A percentile compares a stretch with the other conserved stretches of the same genome.
Evolutionary conservation across 2,329 filamentous ascomycete species (phyloP).

Genomic region (Geosmithia flava): DNA sequence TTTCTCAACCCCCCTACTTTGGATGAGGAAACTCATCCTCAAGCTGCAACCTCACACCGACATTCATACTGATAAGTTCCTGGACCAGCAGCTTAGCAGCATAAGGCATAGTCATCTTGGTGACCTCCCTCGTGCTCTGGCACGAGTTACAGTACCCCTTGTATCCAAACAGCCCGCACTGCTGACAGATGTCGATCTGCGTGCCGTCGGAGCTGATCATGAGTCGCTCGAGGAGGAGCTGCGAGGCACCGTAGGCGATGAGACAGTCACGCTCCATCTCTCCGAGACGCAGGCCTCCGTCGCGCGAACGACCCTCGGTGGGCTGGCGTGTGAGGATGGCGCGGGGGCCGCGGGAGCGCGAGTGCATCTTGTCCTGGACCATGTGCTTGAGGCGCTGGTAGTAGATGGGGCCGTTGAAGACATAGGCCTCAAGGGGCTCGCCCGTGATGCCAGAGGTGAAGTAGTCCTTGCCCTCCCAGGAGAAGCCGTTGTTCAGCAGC

Average conservation of each 20-base stretch:
- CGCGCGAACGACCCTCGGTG: conserved; percentile 85
- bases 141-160: conserved; percentile 91
- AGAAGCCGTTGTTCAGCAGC: conserved; percentile 81
- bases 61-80: conserved; percentile 96
- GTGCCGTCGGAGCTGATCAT: conserved; percentile 93
- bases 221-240: conserved; percentile 80
- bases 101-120: conserved; percentile 94
- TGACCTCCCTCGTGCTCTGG: conserved; percentile 70
- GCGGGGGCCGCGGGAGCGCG: conserved; percentile 75
- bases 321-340: conserved; percentile 91
- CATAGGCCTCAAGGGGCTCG: conserved; percentile 85
- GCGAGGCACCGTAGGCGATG: conserved; percentile 91
- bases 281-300: conserved; percentile 83
- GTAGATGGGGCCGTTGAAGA: conserved; percentile 98
- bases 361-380: conserved; percentile 99
- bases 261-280: conserved; percentile 99
- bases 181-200: conserved; percentile 85
- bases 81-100: conserved; percentile 93
- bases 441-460: conserved; percentile 92
- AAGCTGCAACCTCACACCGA: conserved; percentile 81
- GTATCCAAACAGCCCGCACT: conserved; percentile 91
- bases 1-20: conserved; percentile 4
- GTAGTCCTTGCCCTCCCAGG: conserved; percentile 94
- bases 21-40: conserved; percentile 84
- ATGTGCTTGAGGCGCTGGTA: conserved; percentile 99